phyloP scores from a whole-genome alignment of 2,329 filamentous ascomycete genomes.

The Cladosporium austrohemisphaericum region DNA sequence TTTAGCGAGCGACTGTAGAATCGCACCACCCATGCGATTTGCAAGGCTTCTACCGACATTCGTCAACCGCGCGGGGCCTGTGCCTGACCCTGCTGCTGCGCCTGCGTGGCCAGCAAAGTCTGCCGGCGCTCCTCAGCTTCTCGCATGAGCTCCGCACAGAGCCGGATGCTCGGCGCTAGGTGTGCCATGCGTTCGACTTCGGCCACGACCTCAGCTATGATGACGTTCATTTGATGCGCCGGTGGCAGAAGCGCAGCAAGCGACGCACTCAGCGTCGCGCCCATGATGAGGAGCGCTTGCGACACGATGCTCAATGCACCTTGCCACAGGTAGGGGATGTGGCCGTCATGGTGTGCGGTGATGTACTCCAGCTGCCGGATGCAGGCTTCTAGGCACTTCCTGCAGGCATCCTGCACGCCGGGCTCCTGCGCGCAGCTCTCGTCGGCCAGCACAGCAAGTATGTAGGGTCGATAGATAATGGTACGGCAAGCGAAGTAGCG shows the following conservation, averaged over 20 bases:
- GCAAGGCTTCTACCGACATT: not conserved
- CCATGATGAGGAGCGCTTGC: constrained; percentile 78
- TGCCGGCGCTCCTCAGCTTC: constrained; percentile 70
- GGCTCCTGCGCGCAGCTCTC: constrained; percentile 69
- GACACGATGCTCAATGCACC: constrained; percentile 78
- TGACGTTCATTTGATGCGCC: constrained; percentile 60
- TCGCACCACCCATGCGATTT: constrained; percentile 2
- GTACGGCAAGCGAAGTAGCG: constrained; percentile 82
- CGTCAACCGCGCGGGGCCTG: not conserved
- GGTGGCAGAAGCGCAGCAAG: constrained; percentile 63
- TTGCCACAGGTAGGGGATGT: constrained; percentile 84
- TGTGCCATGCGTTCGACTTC: constrained; percentile 72
- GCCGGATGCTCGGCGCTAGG: constrained; percentile 69
- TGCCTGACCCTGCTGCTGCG: constrained; percentile 6
- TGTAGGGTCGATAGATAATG: constrained; percentile 81
- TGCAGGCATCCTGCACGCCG: constrained; percentile 70
- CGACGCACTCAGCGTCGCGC: constrained; percentile 73
- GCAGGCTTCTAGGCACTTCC: constrained; percentile 76
- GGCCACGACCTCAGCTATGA: constrained; percentile 72
- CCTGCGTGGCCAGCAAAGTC: constrained; percentile 41
- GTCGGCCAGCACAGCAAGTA: constrained; percentile 74
- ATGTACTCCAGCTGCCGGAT: constrained; percentile 77
- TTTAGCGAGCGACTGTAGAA: not conserved
- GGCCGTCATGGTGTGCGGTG: constrained; percentile 72
- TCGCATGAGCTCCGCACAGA: constrained; percentile 76